A percentile compares a stretch with the other conserved stretches of the same genome.
phyloP scores from a whole-genome alignment of 306 rosid species.

The Amphicarpaea edgeworthii region DNA sequence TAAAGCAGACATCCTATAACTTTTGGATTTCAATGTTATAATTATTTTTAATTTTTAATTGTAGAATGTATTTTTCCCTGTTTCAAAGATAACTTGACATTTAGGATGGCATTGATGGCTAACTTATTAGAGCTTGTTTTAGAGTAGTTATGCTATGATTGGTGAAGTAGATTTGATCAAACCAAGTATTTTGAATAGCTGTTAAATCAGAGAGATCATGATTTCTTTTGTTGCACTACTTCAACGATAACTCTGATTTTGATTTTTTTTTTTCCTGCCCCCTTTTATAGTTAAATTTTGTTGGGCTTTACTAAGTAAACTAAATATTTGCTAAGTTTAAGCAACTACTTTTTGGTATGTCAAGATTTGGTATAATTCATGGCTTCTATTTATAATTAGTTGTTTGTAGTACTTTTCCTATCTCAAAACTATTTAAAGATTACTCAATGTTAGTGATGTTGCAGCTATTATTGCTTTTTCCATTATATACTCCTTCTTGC shows the following conservation, averaged over 20 bases:
- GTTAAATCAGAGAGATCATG: slow-evolving; percentile 7
- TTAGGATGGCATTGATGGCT: slow-evolving; percentile 10
- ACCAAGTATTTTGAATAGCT: not conserved
- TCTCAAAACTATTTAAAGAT: not conserved
- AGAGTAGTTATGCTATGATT: slow-evolving; percentile 11
- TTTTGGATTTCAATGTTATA: slow-evolving; percentile 21
- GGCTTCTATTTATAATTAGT: slow-evolving; percentile 15
- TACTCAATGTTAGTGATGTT: slow-evolving; percentile 9
- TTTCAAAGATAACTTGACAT: not conserved
- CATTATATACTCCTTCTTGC: slow-evolving; percentile 22
- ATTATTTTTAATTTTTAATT: not conserved
- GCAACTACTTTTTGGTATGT: slow-evolving; percentile 1
- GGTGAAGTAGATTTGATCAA: slow-evolving; percentile 23
- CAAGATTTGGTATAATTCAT: slow-evolving; percentile 12
- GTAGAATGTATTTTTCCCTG: not conserved
- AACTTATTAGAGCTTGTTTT: slow-evolving; percentile 2
- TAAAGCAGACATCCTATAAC: slow-evolving; percentile 12
- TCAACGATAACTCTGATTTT: slow-evolving; percentile 29
- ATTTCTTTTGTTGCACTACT: slow-evolving; percentile 8
- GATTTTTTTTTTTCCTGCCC: slow-evolving; percentile 5
- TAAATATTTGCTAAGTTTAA: slow-evolving; percentile 1
- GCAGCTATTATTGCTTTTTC: not conserved
- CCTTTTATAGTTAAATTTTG: slow-evolving; percentile 16
- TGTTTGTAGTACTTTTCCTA: slow-evolving; percentile 6
- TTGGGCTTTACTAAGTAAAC: slow-evolving; percentile 34